Evolutionary conservation across 169 alveolate species (phyloP), one percentile per base, ranked within the genome.

Genomic region (Plasmodium vinckei): DNA sequence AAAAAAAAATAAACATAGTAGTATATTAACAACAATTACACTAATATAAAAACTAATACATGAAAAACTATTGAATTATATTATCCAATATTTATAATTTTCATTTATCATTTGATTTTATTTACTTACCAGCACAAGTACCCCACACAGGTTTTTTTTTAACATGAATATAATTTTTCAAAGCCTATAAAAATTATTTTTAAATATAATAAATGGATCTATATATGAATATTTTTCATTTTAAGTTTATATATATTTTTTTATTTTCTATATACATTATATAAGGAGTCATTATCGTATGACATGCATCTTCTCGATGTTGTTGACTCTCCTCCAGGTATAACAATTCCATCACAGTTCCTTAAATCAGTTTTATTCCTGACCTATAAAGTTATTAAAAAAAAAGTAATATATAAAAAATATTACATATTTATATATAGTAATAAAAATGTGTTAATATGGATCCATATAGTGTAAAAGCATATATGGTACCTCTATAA

Each of bases 301-400:
- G 89, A 57, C 57, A 65, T 54, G 42, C 89, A 79, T 46, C 56
- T 65, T 15, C 89, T 65, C 19, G 64, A 15, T 19, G 89, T 79
- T 4, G 89, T 79, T 3, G 89, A 79, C 47, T 79, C 89, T 47
- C 89, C 89, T 10, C 89, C 89, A 9, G 89, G 89, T 49, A 79
- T 79, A 4, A 79, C 89, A n/a, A 79, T 19, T 33, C 89, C 89
- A 33, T 79, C 89, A 21, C 89, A 79, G 23, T 10, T 17, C 9
- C 71, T 27, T 33, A 79, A 59, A 57, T 79, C 82, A 3, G 15
- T 21, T 23, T 53, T 67, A 67, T 65, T 54, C 67, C 89, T 56
- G 53, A 79, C 89, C 89, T 79, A 17, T 10, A 1, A 51, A 57
- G 27, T 10, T 42, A 15, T 25, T 19, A 4, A 51, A 46, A 13